Evolutionary conservation across 2,329 filamentous ascomycete genomes (phyloP).

Genomic region (Alternaria gaisen): DNA sequence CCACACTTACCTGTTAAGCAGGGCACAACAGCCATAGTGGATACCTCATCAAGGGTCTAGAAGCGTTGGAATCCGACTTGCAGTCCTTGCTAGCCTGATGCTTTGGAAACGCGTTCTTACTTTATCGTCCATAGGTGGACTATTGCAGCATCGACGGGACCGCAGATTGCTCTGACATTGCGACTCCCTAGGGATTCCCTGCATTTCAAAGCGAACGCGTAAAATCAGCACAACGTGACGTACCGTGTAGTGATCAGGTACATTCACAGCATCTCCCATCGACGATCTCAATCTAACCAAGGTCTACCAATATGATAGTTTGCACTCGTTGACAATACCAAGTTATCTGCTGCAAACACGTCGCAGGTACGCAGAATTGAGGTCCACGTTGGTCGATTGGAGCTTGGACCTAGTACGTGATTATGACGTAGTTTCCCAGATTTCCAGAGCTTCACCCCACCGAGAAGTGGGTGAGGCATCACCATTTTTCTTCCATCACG

Average conservation of each 20-base stretch:
- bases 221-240: slow-evolving; percentile 7
- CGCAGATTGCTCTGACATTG: slow-evolving; percentile 15
- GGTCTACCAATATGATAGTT: background rate
- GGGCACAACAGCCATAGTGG: slow-evolving; percentile 13
- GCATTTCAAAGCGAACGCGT: background rate
- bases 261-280: background rate
- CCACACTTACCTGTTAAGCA: slow-evolving; percentile 31
- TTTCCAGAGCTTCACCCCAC: slow-evolving; percentile 16
- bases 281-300: slow-evolving; percentile 5
- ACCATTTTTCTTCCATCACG: slow-evolving; percentile 15
- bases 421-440: slow-evolving; percentile 22
- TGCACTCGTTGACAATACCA: background rate
- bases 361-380: background rate
- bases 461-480: slow-evolving; percentile 6
- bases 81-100: background rate
- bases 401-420: slow-evolving; percentile 13
- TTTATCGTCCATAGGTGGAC: slow-evolving; percentile 20
- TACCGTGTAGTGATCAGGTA: slow-evolving; percentile 4
- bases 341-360: slow-evolving; percentile 1
- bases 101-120: slow-evolving; percentile 22
- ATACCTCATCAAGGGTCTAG: slow-evolving; percentile 24
- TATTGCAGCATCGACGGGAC: slow-evolving; percentile 6
- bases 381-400: background rate
- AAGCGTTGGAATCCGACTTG: slow-evolving; percentile 18
- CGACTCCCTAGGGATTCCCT: background rate